These are phyloP conservation scores for Darksidea phi DNA, from an alignment of 495 filamentous ascomycete genomes.

Conservation along the genomic window DNA sequence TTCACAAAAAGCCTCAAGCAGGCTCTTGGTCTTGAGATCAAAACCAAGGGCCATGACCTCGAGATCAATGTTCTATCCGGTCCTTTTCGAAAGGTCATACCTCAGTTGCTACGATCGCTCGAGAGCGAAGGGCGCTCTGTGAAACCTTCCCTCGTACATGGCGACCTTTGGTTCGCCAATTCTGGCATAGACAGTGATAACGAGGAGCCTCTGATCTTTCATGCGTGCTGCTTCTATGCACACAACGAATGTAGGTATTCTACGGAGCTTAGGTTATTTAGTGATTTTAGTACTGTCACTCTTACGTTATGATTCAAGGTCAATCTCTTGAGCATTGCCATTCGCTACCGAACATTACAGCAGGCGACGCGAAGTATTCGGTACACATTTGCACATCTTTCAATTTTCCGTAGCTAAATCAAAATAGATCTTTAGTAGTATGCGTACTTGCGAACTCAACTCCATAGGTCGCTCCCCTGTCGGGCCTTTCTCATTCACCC, in stretches of 20 bases:
- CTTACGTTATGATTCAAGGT: too few species aligned
- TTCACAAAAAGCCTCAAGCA: conserved; percentile 8
- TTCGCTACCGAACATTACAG: too few species aligned
- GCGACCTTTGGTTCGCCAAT: conserved; percentile 26
- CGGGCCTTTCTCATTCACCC: too few species aligned
- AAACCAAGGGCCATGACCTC: neutral
- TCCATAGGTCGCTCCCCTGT: too few species aligned
- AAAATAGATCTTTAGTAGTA: too few species aligned
- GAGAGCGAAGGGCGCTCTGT: conserved; percentile 15
- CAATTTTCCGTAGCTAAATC: too few species aligned
- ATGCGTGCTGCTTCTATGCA: conserved; percentile 15
- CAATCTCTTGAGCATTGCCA: too few species aligned
- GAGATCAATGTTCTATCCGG: conserved; percentile 9
- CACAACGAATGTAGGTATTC: conserved; percentile 26
- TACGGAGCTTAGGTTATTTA: too few species aligned
- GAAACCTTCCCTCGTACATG: conserved; percentile 23
- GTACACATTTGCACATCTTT: too few species aligned
- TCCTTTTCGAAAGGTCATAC: conserved; percentile 21
- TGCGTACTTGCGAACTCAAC: too few species aligned
- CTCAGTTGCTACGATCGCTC: conserved; percentile 19
- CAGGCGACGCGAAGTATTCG: too few species aligned
- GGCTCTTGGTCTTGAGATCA: neutral
- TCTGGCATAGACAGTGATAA: conserved; percentile 6
- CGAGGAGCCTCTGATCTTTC: conserved; percentile 17
- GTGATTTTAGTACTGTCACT: too few species aligned